Percentiles rank a stretch among this genome's conserved stretches.
Conservation (phyloP, 2,329 filamentous ascomycete genomes). For the Claviceps fusiformis region DNA sequence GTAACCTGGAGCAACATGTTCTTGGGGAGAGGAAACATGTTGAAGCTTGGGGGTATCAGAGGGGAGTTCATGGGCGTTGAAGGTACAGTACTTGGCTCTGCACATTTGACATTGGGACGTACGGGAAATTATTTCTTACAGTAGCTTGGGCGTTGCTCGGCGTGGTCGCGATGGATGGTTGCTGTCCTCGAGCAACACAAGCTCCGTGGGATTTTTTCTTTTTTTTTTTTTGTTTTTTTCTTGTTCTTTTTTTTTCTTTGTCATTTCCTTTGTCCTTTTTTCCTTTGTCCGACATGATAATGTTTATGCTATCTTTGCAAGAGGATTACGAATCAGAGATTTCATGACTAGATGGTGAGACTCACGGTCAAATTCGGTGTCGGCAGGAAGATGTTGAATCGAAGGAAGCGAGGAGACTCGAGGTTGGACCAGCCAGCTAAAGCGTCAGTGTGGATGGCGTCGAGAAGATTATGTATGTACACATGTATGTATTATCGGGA, state of each 20-base stretch:
- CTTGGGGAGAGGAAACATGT: background rate
- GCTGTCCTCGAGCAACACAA: background rate
- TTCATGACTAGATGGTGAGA: background rate
- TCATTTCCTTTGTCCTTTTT: no score
- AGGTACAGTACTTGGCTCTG: background rate
- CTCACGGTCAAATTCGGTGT: background rate
- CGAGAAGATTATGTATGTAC: no score
- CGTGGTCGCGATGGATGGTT: background rate
- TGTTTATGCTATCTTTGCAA: background rate
- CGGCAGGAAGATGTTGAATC: background rate
- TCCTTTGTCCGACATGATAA: background rate
- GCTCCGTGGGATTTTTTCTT: background rate
- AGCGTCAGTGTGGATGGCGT: background rate
- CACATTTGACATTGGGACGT: background rate
- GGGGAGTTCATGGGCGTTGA: background rate
- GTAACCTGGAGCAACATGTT: conserved; percentile 3
- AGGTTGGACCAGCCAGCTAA: background rate
- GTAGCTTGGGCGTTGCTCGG: background rate
- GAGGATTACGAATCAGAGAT: background rate
- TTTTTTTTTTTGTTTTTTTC: background rate
- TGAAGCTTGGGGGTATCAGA: background rate
- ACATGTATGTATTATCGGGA: background rate
- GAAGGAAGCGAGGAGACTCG: background rate
- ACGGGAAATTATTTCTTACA: background rate
- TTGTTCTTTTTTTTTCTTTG: background rate